phyloP scores from a whole-genome alignment of 148 eudicot genomes.

The Silene conica region DNA sequence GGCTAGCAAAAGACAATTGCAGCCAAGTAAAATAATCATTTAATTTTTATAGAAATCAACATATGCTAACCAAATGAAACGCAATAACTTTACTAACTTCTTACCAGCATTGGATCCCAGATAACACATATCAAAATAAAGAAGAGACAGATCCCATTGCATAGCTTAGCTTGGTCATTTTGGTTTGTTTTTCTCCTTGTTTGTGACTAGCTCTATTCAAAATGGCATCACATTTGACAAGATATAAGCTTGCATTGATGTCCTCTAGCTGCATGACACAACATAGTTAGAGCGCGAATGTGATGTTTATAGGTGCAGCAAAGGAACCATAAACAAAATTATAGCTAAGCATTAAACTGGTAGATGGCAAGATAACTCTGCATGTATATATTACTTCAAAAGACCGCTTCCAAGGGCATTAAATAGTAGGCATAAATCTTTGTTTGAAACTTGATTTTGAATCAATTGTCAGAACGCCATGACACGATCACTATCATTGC shows the following conservation, averaged over 20 bases:
- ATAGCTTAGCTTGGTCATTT: constrained; percentile 82
- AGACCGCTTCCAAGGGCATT: background rate
- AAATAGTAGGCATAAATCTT: background rate
- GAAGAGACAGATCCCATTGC: constrained; percentile 96
- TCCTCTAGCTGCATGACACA: constrained; percentile 72
- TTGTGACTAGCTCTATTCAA: constrained; percentile 77
- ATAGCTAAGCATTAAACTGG: background rate
- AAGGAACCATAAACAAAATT: background rate
- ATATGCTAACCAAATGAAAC: background rate
- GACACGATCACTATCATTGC: background rate
- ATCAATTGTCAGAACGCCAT: background rate
- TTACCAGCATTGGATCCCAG: constrained; percentile 99
- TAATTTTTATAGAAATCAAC: background rate
- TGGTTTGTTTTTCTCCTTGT: constrained; percentile 89
- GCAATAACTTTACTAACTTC: constrained; percentile 10
- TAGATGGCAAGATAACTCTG: constrained; percentile 1
- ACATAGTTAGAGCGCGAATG: constrained; percentile 16
- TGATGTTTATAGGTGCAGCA: constrained; percentile 17
- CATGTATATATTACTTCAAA: background rate
- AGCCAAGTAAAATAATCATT: no score
- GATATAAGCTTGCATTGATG: constrained; percentile 97
- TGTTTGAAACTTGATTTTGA: background rate
- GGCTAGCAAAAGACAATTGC: background rate
- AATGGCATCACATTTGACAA: constrained; percentile 86
- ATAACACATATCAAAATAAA: constrained; percentile 81